Percentiles rank a stretch among this genome's conserved stretches.
phyloP scores from a whole-genome alignment of 352 stramenopile genomes.

The Pythium monospermum region DNA sequence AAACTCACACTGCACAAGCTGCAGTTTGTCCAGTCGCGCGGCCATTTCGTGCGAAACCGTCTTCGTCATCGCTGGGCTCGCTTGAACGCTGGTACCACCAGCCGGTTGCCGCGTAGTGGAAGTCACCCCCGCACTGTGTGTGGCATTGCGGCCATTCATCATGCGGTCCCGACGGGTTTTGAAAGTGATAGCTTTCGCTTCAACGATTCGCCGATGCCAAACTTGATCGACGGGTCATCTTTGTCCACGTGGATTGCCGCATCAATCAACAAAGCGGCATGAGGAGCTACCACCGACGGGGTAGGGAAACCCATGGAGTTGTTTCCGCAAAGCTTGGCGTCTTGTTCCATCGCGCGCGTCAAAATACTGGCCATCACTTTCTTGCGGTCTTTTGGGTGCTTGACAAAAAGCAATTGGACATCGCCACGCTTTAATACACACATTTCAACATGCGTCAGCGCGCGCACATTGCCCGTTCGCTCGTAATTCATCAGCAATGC shows the following conservation, averaged over 20 bases:
- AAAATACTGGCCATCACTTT: slow-evolving; percentile 24
- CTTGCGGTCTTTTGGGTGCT: slow-evolving; percentile 27
- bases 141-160: no score
- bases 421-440: slow-evolving; percentile 26
- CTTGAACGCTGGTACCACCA: no score
- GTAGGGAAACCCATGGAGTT: slow-evolving; percentile 12
- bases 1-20: no score
- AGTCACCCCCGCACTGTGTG: no score
- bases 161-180: no score
- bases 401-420: slow-evolving; percentile 27
- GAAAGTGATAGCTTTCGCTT: no score
- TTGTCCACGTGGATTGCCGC: slow-evolving; percentile 10
- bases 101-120: no score
- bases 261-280: slow-evolving; percentile 19
- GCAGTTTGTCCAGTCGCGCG: no score
- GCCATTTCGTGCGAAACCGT: no score
- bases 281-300: no score
- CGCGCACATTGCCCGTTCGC: slow-evolving; percentile 27
- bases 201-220: slow-evolving; percentile 24
- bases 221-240: slow-evolving; percentile 22
- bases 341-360: slow-evolving; percentile 18
- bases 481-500: slow-evolving; percentile 42
- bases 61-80: no score
- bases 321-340: slow-evolving; percentile 21
- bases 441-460: slow-evolving; percentile 36